Evolutionary conservation across 192 early-diverging fungal genomes (phyloP).

Genomic region (Backusella sp.): DNA sequence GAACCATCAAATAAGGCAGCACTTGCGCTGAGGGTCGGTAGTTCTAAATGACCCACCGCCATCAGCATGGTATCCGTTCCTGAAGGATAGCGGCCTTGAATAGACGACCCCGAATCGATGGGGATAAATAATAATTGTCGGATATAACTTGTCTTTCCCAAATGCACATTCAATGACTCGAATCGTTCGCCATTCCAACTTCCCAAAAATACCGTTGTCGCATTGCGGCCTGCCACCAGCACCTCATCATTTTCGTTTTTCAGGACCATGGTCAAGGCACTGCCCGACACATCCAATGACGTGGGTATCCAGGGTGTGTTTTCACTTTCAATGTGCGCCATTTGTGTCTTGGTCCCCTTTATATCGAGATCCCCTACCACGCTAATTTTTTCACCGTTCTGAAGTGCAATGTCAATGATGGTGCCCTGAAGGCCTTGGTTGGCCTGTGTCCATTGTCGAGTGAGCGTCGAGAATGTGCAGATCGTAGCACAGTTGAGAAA

Average conservation of each 20-base stretch:
- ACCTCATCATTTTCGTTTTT: not conserved
- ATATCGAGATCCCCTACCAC: constrained; percentile 6
- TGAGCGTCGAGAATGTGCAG: constrained; percentile 24
- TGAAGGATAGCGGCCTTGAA: not conserved
- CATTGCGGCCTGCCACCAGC: not conserved
- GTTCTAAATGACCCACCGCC: constrained; percentile 40
- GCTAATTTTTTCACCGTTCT: constrained; percentile 21
- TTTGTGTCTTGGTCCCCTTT: not conserved
- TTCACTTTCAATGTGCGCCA: not conserved
- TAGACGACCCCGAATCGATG: constrained; percentile 1
- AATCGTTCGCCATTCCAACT: constrained; percentile 11
- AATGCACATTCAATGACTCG: constrained; percentile 6
- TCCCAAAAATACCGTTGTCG: not conserved
- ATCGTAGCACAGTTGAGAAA: constrained; percentile 22
- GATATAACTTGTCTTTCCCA: constrained; percentile 11
- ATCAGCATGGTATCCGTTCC: constrained; percentile 36
- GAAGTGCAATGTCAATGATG: constrained; percentile 38
- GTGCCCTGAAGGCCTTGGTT: constrained; percentile 25
- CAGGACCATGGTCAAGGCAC: not conserved
- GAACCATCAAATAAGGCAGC: constrained; percentile 50
- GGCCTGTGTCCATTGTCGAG: constrained; percentile 22
- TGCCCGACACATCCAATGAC: not conserved
- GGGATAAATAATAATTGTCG: constrained; percentile 16
- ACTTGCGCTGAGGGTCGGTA: constrained; percentile 33
- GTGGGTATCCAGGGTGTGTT: not conserved